Evolutionary conservation across 139 green algal genomes (phyloP).

Genomic region (Microglena sp.): DNA sequence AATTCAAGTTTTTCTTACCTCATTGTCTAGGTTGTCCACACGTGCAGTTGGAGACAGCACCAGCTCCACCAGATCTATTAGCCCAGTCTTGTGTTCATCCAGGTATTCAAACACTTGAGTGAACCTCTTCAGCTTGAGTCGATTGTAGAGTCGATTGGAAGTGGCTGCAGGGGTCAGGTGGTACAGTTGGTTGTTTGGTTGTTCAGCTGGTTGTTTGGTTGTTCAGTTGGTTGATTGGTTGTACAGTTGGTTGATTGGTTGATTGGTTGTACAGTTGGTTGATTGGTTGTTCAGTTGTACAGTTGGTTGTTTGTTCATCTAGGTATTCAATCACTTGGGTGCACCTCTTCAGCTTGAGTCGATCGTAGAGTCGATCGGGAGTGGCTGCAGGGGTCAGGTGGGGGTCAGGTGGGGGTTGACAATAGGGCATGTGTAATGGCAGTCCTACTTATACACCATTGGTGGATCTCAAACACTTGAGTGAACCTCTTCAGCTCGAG

Average conservation of each 20-base stretch:
- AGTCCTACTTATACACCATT: too few species aligned
- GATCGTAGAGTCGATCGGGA: background rate
- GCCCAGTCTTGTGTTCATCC: conserved; percentile 18
- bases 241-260: too few species aligned
- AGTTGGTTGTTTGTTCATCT: conserved; percentile 17
- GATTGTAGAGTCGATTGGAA: background rate
- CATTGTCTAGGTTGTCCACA: conserved; percentile 44
- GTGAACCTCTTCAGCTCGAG: conserved; percentile 62
- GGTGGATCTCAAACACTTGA: too few species aligned
- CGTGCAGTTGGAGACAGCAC: conserved; percentile 19
- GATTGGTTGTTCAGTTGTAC: too few species aligned
- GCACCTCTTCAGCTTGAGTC: background rate
- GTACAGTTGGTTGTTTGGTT: too few species aligned
- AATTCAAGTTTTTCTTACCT: conserved; percentile 21
- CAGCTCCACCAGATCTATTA: conserved; percentile 34
- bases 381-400: too few species aligned
- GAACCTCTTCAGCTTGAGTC: background rate
- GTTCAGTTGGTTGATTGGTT: too few species aligned
- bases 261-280: too few species aligned
- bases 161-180: too few species aligned
- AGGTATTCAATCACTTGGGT: conserved; percentile 71
- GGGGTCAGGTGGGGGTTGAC: too few species aligned
- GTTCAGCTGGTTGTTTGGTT: too few species aligned
- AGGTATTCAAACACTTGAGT: conserved; percentile 71
- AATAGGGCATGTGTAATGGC: too few species aligned